Evolutionary conservation across 495 filamentous ascomycete genomes (phyloP).

Genomic region (Pyrenopolyporus hunteri): DNA sequence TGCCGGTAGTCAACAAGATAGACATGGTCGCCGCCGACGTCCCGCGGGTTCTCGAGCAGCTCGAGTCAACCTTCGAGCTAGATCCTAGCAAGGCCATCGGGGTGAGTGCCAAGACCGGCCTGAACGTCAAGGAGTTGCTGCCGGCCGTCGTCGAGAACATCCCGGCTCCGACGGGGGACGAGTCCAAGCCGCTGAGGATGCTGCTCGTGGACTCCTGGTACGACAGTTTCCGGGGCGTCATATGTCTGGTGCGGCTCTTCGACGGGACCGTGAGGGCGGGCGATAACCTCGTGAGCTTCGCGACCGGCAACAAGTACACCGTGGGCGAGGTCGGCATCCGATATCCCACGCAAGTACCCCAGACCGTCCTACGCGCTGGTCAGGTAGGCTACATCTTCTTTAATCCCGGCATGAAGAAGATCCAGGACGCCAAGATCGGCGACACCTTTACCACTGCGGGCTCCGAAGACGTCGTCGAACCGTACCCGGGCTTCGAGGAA

Average conservation of each 20-base stretch:
- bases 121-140: slow-evolving; percentile 79
- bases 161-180: slow-evolving; percentile 78
- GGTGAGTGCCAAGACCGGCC: slow-evolving; percentile 92
- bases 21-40: slow-evolving; percentile 89
- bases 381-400: slow-evolving; percentile 97
- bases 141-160: slow-evolving; percentile 86
- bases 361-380: slow-evolving; percentile 79
- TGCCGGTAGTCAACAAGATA: slow-evolving; percentile 96
- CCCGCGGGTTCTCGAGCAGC: slow-evolving; percentile 81
- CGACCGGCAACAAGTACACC: slow-evolving; percentile 82
- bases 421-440: slow-evolving; percentile 92
- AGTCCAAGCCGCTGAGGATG: slow-evolving; percentile 73
- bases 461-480: slow-evolving; percentile 74
- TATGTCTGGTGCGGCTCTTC: slow-evolving; percentile 89
- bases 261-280: slow-evolving; percentile 84
- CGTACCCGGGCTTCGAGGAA: slow-evolving; percentile 92
- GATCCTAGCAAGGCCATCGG: slow-evolving; percentile 79
- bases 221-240: slow-evolving; percentile 90
- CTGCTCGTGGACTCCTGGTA: slow-evolving; percentile 98
- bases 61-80: slow-evolving; percentile 84
- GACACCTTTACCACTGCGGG: slow-evolving; percentile 93
- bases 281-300: slow-evolving; percentile 82
- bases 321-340: slow-evolving; percentile 98
- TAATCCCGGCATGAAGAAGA: slow-evolving; percentile 97
- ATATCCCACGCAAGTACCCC: slow-evolving; percentile 87